phyloP scores from a whole-genome alignment of 345 rosid species.

The Pugionium cornutum region DNA sequence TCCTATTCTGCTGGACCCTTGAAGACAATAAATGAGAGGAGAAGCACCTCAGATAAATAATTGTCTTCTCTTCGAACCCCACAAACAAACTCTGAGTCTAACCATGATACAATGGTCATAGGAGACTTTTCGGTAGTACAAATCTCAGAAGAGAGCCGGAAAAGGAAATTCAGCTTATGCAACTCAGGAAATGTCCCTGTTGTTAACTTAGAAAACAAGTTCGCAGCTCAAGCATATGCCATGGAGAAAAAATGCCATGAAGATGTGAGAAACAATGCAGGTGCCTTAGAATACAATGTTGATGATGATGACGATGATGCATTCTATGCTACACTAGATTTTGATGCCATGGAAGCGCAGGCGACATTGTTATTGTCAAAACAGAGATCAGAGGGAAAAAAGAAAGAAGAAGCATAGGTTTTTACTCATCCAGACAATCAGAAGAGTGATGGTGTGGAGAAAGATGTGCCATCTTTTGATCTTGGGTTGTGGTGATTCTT shows the following conservation, averaged over 20 bases:
- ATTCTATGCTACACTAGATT: constrained; percentile 73
- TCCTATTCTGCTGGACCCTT: no score
- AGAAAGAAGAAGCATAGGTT: constrained; percentile 37
- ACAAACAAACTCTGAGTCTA: constrained; percentile 38
- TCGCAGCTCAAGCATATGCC: no score
- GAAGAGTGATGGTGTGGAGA: no score
- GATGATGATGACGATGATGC: constrained; percentile 61
- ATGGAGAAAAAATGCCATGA: constrained; percentile 35
- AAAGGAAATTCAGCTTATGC: constrained; percentile 54
- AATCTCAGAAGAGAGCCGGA: constrained; percentile 45
- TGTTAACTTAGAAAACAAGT: constrained; percentile 60
- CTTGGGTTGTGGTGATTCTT: constrained; percentile 64
- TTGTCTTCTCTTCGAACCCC: constrained; percentile 46
- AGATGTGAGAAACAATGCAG: constrained; percentile 33
- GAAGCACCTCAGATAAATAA: constrained; percentile 49
- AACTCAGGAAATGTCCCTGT: constrained; percentile 47
- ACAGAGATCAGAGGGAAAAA: no score
- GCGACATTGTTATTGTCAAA: constrained; percentile 60
- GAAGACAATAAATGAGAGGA: no score
- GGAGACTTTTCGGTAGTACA: constrained; percentile 33
- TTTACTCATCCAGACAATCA: constrained; percentile 21
- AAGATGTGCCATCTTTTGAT: constrained; percentile 80
- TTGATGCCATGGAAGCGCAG: constrained; percentile 84
- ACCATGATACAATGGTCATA: constrained; percentile 33
- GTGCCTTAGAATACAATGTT: constrained; percentile 28